Evolutionary conservation across 805 yeast genomes (phyloP).

Genomic region (Metschnikowia amazonensis): DNA sequence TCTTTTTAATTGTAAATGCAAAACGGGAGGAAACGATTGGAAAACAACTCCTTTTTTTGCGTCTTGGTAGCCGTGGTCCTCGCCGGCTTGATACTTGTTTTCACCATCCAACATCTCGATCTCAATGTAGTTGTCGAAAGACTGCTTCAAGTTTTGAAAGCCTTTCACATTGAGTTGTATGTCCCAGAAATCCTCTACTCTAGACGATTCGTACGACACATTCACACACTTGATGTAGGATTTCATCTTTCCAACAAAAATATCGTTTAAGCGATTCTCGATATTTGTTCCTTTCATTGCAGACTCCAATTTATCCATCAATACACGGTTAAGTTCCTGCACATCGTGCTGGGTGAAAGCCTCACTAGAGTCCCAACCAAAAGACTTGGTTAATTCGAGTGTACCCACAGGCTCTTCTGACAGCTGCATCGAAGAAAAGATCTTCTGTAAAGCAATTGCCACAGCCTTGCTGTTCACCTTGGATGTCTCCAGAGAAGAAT

Average conservation of each 20-base stretch:
- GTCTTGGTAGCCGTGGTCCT: slow-evolving; percentile 85
- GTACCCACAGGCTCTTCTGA: slow-evolving; percentile 80
- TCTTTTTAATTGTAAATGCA: slow-evolving; percentile 89
- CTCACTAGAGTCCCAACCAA: slow-evolving; percentile 96
- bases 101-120: slow-evolving; percentile 90
- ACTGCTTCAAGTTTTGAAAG: slow-evolving; percentile 62
- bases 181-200: slow-evolving; percentile 97
- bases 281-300: slow-evolving; percentile 87
- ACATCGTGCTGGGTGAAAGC: slow-evolving; percentile 98
- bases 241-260: slow-evolving; percentile 96
- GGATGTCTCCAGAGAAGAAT: slow-evolving; percentile 34
- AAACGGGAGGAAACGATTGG: slow-evolving; percentile 83
- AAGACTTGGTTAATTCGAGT: slow-evolving; percentile 77
- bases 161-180: slow-evolving; percentile 92
- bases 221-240: slow-evolving; percentile 88
- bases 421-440: slow-evolving; percentile 75
- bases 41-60: slow-evolving; percentile 96
- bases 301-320: slow-evolving; percentile 89
- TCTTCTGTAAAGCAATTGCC: slow-evolving; percentile 79
- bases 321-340: slow-evolving; percentile 89
- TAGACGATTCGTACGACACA: slow-evolving; percentile 88
- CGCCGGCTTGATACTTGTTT: slow-evolving; percentile 87
- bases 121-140: slow-evolving; percentile 84
- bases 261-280: slow-evolving; percentile 52
- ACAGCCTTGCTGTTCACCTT: slow-evolving; percentile 37